A percentile compares a stretch with the other conserved stretches of the same genome.
Conservation (phyloP, 2,329 filamentous ascomycete genomes). For the Pestalotiopsis sp. region DNA sequence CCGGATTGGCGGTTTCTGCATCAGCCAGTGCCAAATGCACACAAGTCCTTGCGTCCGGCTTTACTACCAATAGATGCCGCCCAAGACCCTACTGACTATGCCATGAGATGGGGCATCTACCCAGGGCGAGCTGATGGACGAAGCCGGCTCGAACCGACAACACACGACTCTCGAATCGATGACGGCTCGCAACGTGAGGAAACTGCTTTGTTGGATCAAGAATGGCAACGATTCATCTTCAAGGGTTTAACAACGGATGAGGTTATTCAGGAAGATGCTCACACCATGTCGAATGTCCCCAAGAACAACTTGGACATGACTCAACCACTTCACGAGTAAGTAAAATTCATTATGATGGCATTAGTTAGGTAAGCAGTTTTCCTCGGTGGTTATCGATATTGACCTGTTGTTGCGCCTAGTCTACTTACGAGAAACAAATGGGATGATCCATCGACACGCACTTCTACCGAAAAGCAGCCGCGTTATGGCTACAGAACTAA, state of each 20-base stretch:
- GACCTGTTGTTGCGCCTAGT: conserved; percentile 2
- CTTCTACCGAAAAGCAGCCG: conserved; percentile 6
- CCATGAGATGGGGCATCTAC: conserved; percentile 29
- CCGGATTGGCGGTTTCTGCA: neutral
- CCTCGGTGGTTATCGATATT: neutral
- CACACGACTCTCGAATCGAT: conserved; percentile 24
- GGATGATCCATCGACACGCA: neutral
- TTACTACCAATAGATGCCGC: conserved; percentile 23
- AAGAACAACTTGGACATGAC: conserved; percentile 18
- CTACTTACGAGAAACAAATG: neutral
- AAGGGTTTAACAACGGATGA: conserved; percentile 32
- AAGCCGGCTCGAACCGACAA: conserved; percentile 30
- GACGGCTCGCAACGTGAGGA: conserved; percentile 19
- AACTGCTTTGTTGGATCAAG: conserved; percentile 24
- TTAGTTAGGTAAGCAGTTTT: neutral
- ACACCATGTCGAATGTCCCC: conserved; percentile 21
- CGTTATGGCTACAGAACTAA: conserved; percentile 26
- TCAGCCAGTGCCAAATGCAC: neutral
- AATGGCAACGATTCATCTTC: conserved; percentile 29
- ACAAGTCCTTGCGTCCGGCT: conserved; percentile 23
- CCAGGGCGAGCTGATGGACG: conserved; percentile 26
- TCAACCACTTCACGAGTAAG: conserved; percentile 26
- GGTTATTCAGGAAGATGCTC: conserved; percentile 20
- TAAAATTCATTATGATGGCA: neutral
- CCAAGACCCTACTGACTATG: conserved; percentile 25